A percentile compares a stretch with the other conserved stretches of the same genome.
phyloP scores from a whole-genome alignment of 352 stramenopile genomes.

The Phytophthora fragariae region DNA sequence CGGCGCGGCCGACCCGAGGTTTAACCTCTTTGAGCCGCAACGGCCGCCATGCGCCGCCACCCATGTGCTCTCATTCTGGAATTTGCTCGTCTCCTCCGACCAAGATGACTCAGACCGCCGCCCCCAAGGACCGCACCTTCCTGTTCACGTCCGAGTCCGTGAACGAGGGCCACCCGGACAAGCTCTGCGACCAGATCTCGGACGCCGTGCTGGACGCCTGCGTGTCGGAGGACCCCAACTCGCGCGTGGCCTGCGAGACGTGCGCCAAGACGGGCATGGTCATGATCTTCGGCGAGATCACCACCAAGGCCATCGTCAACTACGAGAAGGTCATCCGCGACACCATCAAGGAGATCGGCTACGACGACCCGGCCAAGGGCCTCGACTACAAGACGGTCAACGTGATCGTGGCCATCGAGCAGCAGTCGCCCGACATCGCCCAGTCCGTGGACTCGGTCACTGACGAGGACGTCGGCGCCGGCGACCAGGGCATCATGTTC shows the following conservation, averaged over 20 bases:
- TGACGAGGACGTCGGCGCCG: slow-evolving; percentile 97
- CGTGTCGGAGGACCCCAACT: slow-evolving; percentile 97
- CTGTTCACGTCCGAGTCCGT: slow-evolving; percentile 99
- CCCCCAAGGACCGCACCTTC: slow-evolving; percentile 81
- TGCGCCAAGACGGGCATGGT: slow-evolving; percentile 99
- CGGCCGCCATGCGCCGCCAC: slow-evolving; percentile 5
- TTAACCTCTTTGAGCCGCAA: slow-evolving; percentile 11
- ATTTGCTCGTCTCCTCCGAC: slow-evolving; percentile 42
- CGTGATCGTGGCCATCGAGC: slow-evolving; percentile 99
- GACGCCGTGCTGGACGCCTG: slow-evolving; percentile 99
- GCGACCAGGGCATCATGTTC: slow-evolving; percentile 96
- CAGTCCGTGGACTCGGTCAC: slow-evolving; percentile 98
- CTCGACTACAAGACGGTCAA: slow-evolving; percentile 99
- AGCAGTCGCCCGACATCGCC: slow-evolving; percentile 99
- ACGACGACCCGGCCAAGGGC: slow-evolving; percentile 99
- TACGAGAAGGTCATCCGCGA: slow-evolving; percentile 99
- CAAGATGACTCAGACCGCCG: slow-evolving; percentile 71
- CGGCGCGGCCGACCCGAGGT: slow-evolving; percentile 31
- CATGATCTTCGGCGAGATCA: slow-evolving; percentile 99
- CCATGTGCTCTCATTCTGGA: slow-evolving; percentile 55
- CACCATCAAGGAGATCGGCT: slow-evolving; percentile 99
- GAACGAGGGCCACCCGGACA: slow-evolving; percentile 99
- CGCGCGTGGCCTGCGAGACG: slow-evolving; percentile 98
- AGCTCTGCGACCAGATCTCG: slow-evolving; percentile 99
- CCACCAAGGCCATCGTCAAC: slow-evolving; percentile 98